phyloP scores from a whole-genome alignment of 441 rosid species.

The Breynia disticha region DNA sequence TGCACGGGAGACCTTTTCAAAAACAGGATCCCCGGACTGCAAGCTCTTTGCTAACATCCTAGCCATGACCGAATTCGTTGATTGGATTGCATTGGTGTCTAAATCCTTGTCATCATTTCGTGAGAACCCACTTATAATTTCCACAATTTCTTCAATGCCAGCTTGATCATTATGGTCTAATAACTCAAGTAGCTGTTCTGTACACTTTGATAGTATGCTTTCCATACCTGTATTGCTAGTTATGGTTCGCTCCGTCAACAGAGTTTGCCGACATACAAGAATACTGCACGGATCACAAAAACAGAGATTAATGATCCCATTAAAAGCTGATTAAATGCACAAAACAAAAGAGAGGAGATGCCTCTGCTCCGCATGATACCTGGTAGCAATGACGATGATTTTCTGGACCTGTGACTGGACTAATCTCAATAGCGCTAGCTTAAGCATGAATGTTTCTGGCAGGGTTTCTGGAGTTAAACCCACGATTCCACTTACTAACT shows the following conservation, averaged over 20 bases:
- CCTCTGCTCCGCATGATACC: slow-evolving; percentile 24
- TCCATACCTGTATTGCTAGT: slow-evolving; percentile 45
- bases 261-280: slow-evolving; percentile 71
- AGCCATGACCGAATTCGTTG: slow-evolving; percentile 53
- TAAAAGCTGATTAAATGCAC: neutral
- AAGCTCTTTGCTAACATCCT: slow-evolving; percentile 69
- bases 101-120: slow-evolving; percentile 20
- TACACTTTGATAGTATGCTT: slow-evolving; percentile 33
- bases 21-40: slow-evolving; percentile 71
- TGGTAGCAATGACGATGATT: slow-evolving; percentile 56
- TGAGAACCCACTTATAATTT: slow-evolving; percentile 31
- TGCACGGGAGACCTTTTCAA: slow-evolving; percentile 62
- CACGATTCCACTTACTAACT: slow-evolving; percentile 51
- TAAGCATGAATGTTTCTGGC: slow-evolving; percentile 73
- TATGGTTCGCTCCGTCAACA: slow-evolving; percentile 41
- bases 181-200: slow-evolving; percentile 35
- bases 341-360: neutral
- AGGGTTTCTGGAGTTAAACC: slow-evolving; percentile 46
- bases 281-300: slow-evolving; percentile 41
- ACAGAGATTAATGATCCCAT: neutral
- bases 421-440: slow-evolving; percentile 56
- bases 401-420: slow-evolving; percentile 80
- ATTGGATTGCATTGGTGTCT: slow-evolving; percentile 24
- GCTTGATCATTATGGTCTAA: slow-evolving; percentile 42
- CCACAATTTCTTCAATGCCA: slow-evolving; percentile 56